phyloP scores from a whole-genome alignment of 148 eudicot species.

The Persicaria tinctoria region DNA sequence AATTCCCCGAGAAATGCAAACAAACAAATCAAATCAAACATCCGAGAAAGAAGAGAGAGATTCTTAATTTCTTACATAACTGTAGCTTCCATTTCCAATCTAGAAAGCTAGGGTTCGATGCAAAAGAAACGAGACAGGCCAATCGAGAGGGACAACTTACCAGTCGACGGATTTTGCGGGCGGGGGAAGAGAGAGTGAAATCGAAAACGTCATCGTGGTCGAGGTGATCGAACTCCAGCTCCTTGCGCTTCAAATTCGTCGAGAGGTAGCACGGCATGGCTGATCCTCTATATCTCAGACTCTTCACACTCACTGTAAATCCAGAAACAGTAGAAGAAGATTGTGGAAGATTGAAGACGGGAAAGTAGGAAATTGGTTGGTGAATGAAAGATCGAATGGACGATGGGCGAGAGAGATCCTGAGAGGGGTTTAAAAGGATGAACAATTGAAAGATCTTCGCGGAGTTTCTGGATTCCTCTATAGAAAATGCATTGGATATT shows the following conservation, averaged over 20 bases:
- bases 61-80: neutral
- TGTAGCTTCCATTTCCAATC: neutral
- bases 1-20: neutral
- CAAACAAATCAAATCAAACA: neutral
- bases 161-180: constrained; percentile 76
- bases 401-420: no score
- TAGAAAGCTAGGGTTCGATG: neutral
- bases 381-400: neutral
- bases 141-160: constrained; percentile 24
- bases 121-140: neutral
- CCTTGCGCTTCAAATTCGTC: neutral
- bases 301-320: neutral
- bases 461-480: neutral
- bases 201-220: constrained; percentile 56
- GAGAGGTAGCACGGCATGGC: neutral
- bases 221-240: constrained; percentile 38
- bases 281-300: neutral
- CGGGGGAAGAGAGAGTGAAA: constrained; percentile 76
- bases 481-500: neutral
- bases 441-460: neutral
- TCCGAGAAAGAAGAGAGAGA: neutral
- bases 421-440: neutral
- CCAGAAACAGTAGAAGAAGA: neutral
- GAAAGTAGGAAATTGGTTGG: neutral
- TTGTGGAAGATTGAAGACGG: neutral